phyloP scores from a whole-genome alignment of 1,284 basidiomycete species.

The Rhodotorula sp. region DNA sequence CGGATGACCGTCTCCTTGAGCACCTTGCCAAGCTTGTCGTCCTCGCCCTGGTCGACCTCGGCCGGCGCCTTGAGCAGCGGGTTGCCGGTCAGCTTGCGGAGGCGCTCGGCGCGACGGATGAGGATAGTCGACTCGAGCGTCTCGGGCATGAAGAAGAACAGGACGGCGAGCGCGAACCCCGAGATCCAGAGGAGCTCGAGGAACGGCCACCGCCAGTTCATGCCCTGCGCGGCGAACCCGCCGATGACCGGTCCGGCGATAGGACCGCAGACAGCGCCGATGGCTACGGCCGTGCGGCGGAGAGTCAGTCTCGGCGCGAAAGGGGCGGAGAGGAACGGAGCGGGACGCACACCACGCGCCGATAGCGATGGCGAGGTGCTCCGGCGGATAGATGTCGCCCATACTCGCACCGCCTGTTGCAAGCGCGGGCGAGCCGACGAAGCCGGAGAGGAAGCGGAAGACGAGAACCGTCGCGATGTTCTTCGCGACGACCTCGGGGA shows the following conservation, averaged over 20 bases:
- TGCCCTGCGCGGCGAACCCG: conserved; percentile 43
- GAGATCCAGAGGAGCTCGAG: conserved; percentile 45
- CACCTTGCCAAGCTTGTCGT: conserved; percentile 20
- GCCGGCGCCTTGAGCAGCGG: conserved; percentile 48
- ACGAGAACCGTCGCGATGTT: conserved; percentile 22
- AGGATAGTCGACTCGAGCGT: conserved; percentile 51
- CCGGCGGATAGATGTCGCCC: conserved; percentile 38
- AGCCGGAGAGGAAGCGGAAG: conserved; percentile 46
- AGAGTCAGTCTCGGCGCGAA: too few relatives aligned
- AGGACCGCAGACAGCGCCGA: conserved; percentile 17
- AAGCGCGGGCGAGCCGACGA: conserved; percentile 46
- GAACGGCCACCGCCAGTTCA: conserved; percentile 50
- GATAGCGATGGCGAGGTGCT: conserved; percentile 21
- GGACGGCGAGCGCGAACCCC: conserved; percentile 33
- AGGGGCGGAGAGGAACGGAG: too few relatives aligned
- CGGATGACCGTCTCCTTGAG: conserved; percentile 39
- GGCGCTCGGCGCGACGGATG: conserved; percentile 48
- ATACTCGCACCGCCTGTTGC: conserved; percentile 48
- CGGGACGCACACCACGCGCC: conserved; percentile 2
- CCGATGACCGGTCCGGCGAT: conserved; percentile 34
- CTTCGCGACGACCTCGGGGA: conserved; percentile 23
- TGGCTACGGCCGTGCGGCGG: too few relatives aligned
- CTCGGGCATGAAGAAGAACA: conserved; percentile 50
- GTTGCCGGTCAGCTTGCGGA: conserved; percentile 52
- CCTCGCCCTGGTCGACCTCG: conserved; percentile 45